Evolutionary conservation across 2,329 filamentous ascomycete species (phyloP).

Genomic region (Fusarium sororula): DNA sequence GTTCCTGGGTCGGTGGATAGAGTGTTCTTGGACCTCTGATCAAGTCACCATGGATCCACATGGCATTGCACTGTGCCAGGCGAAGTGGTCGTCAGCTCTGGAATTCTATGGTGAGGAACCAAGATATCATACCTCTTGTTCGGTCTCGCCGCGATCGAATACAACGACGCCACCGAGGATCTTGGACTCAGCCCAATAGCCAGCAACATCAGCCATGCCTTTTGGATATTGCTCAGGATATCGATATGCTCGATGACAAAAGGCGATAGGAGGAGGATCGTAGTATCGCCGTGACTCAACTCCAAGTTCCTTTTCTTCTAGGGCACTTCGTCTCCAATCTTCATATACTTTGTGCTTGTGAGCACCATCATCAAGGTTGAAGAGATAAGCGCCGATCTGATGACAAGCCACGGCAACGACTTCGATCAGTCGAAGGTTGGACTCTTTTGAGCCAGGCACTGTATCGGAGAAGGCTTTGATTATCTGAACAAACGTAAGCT

Average conservation of each 20-base stretch:
- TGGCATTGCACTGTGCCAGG: neutral
- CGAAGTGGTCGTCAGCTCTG: too few species aligned
- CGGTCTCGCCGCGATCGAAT: slow-evolving; percentile 17
- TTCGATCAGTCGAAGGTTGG: slow-evolving; percentile 8
- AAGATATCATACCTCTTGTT: neutral
- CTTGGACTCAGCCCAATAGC: slow-evolving; percentile 24
- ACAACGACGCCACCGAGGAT: slow-evolving; percentile 11
- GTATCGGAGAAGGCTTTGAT: neutral
- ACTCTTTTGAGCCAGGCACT: neutral
- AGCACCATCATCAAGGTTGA: neutral
- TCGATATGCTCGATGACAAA: slow-evolving; percentile 4
- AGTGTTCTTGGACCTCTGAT: neutral
- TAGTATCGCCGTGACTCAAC: neutral
- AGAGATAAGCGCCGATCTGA: slow-evolving; percentile 20
- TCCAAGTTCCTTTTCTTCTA: neutral
- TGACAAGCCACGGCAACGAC: slow-evolving; percentile 6
- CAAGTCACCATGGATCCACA: slow-evolving; percentile 19
- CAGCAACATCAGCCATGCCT: slow-evolving; percentile 2
- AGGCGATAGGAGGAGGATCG: neutral
- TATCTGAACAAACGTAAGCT: neutral
- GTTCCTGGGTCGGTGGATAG: slow-evolving; percentile 10
- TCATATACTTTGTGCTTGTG: slow-evolving; percentile 13
- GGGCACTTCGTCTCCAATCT: neutral
- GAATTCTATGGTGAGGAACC: accelerated
- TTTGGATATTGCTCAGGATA: slow-evolving; percentile 13